Evolutionary conservation across 306 rosid species (phyloP), one percentile per base, ranked within the genome.

Genomic region (Hippophae gyantsensis): DNA sequence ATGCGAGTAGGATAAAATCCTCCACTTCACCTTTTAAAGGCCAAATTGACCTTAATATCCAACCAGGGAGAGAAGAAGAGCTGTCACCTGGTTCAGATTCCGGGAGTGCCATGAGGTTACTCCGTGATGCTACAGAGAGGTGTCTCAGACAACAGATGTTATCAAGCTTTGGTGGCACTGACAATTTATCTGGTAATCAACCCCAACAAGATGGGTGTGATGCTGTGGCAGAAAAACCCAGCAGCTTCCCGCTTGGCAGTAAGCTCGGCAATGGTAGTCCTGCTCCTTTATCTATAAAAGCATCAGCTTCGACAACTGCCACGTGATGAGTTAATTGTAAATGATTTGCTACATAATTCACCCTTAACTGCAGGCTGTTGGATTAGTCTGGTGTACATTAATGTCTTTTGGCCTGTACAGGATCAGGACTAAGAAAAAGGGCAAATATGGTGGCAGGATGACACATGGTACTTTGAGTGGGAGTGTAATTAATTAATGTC

Each of bases 31-130:
- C 95, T 10, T 88, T 88, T 64, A 88, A 92, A 80, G 99, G 97
- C 67, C 84, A 86, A 66, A 86, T 92, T 27, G 99, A 92, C 74
- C 81, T 92, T 84, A 92, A 92, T 69, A 92, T 86, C 73, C 94
- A 88, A 78, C 99, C 99, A 7, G 97, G 88, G 72, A 83, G 99
- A 57, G 99, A 92, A 72, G 99, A 93, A 72, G 99, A 88, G 60
- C 69, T 83, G 4, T 92, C 99, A 3, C 99, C 99, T 8, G 75
- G 85, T 61, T 85, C 99, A 42, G 97, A 92, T 76, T 82, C 85
- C 12, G 90, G 86, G 8, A 65, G 85, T 54, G 64, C 77, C 81
- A 74, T 85, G 64, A 92, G 80, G 82, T 63, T 77, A 66, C 79
- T 79, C 63, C 88, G 78, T 38, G 87, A 88, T 78, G 84, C 93